Evolutionary conservation across 805 yeast species (phyloP), one percentile per base, ranked within the genome.

Genomic region (Kluyveromyces nonfermentans): DNA sequence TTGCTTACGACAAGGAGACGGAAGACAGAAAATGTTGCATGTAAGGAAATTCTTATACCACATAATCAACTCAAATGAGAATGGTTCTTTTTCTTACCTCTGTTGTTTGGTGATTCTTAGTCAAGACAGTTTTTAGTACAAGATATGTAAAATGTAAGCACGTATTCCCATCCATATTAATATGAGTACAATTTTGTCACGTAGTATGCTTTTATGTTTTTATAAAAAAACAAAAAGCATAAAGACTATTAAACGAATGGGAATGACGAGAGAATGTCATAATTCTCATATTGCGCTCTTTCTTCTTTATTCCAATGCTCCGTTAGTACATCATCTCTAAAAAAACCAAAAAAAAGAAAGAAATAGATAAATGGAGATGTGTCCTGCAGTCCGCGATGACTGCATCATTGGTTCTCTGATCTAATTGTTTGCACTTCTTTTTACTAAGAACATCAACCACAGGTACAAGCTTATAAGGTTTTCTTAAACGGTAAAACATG

Each of bases 371-470:
- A 17, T 19, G 48, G 61, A 60, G 57, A 52, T 54, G 59, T 56
- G 75, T 68, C 70, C 78, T 73, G 78, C 77, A 70, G 62, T 59
- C 75, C 77, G 52, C 46, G 53, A 60, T 66, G 75, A 60, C 62
- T 68, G 76, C 78, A 72, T 65, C 77, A 71, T 68, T 72, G 78
- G 76, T 50, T n/a, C n/a, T n/a, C n/a, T n/a, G n/a, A n/a, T n/a
- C n/a, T n/a, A n/a, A n/a, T n/a, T n/a, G n/a, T n/a, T n/a, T n/a
- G n/a, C n/a, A n/a, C n/a, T n/a, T n/a, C n/a, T n/a, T n/a, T n/a
- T n/a, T n/a, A n/a, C n/a, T n/a, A n/a, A n/a, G n/a, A n/a, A n/a
- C n/a, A n/a, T n/a, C n/a, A n/a, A n/a, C n/a, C n/a, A n/a, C n/a
- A n/a, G n/a, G n/a, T n/a, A n/a, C n/a, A n/a, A n/a, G n/a, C n/a